Base-by-base conservation (phyloP, 2,329 filamentous ascomycete genomes). In the Colletotrichum lini region DNA sequence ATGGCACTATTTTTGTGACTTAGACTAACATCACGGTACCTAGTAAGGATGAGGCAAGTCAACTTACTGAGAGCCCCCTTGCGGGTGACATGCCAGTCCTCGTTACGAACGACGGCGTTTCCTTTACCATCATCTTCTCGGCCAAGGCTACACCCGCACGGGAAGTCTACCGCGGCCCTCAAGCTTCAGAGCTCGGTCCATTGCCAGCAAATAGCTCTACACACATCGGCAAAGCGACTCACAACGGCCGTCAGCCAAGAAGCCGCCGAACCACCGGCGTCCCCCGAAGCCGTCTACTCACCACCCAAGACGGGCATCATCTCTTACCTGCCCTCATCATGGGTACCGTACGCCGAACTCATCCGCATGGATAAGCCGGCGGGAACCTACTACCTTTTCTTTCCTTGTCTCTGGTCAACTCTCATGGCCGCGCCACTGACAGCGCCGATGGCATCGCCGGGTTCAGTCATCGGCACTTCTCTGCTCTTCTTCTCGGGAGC, bases 331-430 rank as follows among this genome's bases (percentile, higher is more conserved):
- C 94, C 94, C 2, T 73, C 82, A 23, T 88, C 92, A 66, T 91
- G 91, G 86, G 86, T 96, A 3, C 94, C 94, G 1, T 97, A 96
- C 78, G 94, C 91, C 58, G 94, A 97, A 79, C 88, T 97, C 16
- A 88, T 93, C 77, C 92, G 95, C 59, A 85, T 97, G 58, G 92
- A 96, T 81, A 96, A 94, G 77, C 94, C 94, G 1, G 88, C 91
- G 0, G 94, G 94, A 56, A 93, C 93, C 2, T 93, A 94, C 82
- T 96, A 96, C 79, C 90, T 97, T 72, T 96, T 92, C 84, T 93
- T 95, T 76, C 94, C 94, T 38, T 96, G 94, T 77, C 84, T 96
- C 15, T 97, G 95, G 84, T 95, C 93, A 67, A 95, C 94, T 0
- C 86, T 96, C 3, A 86, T 96, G 78, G 94, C 94, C 1, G 93